Evolutionary conservation across 352 stramenopile species (phyloP), one percentile per base, ranked within the genome.

Genomic region (Phytophthora lateralis): DNA sequence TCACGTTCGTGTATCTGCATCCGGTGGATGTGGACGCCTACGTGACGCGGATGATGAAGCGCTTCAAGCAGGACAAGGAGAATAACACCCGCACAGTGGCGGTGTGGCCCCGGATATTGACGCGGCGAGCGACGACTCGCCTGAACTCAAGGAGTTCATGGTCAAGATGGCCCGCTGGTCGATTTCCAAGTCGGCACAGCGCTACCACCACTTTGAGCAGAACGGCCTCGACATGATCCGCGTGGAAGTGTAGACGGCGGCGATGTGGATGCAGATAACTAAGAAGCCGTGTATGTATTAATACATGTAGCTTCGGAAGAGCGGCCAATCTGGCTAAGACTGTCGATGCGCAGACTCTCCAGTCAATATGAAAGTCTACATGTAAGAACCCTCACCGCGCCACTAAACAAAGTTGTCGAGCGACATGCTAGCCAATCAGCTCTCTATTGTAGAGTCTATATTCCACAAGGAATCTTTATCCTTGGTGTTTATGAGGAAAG

Each of bases 1-100:
- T 65, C 41, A 57, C 37, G 29, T 65, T 64, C 5, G 57, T 65
- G 42, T 65, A 65, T 43, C 14, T 65, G 21, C 48, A 48, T 24
- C 57, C 57, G 0, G 42, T 59, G n/a, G 47, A 59, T 34, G 39
- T 29, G 12, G 41, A 54, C 3, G 39, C 34, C 35, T 59, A 65
- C 32, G 57, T 45, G 39, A 10, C 14, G 35, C 30, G 57, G 11
- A 39, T 65, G 48, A 54, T 54, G 57, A 65, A 42, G 34, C 57
- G 41, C 7, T 65, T 66, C 32, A 49, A 55, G 21, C 7, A 55
- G 12, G 42, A 60, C 2, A 66, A 60, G 24, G 43, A 59, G 17
- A 60, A 60, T 6, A 34, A 26, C 42, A 49, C 15, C 0, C 41
- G 50, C 30, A 55, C 41, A 12, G 14, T 66, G 30, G 32, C 49